Conservation (phyloP, 805 yeast genomes). For the Lipomyces oligophaga region DNA sequence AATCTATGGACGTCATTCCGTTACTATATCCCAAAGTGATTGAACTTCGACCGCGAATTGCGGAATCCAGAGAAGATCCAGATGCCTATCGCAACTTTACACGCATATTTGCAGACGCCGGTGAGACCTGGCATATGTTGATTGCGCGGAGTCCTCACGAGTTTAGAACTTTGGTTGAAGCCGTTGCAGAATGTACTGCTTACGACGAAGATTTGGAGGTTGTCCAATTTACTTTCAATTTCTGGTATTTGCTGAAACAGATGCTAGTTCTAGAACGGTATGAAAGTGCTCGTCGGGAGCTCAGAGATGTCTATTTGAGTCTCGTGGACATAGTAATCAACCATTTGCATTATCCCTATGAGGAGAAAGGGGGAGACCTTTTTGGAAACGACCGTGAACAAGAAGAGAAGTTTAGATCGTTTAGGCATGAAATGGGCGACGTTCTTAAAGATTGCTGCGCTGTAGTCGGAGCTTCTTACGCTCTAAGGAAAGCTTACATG, state of each 20-base stretch:
- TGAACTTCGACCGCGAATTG: constrained; percentile 49
- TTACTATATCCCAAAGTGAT: constrained; percentile 68
- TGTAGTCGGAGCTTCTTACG: constrained; percentile 71
- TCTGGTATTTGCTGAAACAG: constrained; percentile 83
- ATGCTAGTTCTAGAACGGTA: constrained; percentile 59
- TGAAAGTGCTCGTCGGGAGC: constrained; percentile 48
- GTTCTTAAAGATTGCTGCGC: constrained; percentile 94
- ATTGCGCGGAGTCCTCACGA: constrained; percentile 67
- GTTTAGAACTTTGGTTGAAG: constrained; percentile 69
- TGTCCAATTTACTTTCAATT: constrained; percentile 84
- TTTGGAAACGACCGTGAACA: constrained; percentile 71
- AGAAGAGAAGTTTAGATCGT: constrained; percentile 89
- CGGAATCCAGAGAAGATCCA: constrained; percentile 48
- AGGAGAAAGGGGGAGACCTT: constrained; percentile 42
- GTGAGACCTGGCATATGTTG: constrained; percentile 90
- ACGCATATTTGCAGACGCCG: constrained; percentile 82
- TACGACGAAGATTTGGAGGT: constrained; percentile 82
- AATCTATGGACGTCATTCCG: constrained; percentile 50
- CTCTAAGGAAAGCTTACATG: constrained; percentile 66
- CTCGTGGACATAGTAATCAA: constrained; percentile 58
- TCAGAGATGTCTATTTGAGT: constrained; percentile 53
- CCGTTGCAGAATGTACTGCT: constrained; percentile 65
- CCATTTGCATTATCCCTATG: constrained; percentile 71
- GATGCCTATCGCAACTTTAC: constrained; percentile 68
- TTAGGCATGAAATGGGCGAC: constrained; percentile 96